Conservation (phyloP, 768 basidiomycete species). For the Trametes maxima region DNA sequence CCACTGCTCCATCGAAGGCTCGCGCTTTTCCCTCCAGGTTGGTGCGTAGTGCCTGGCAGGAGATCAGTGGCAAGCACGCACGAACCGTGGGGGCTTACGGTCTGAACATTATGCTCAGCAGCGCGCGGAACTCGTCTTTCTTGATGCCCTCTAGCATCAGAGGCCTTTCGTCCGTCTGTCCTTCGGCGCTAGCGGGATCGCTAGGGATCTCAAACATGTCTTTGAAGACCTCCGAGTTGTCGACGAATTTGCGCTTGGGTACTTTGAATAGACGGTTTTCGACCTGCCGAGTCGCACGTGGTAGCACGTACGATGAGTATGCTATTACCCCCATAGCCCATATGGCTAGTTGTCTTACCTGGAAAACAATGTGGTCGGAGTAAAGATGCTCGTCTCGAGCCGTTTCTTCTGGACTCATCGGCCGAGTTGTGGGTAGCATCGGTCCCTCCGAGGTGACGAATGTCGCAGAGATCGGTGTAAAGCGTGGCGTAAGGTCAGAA, state of each 20-base stretch:
- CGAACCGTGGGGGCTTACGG: constrained; percentile 13
- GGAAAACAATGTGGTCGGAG: constrained; percentile 12
- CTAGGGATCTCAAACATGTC: constrained; percentile 18
- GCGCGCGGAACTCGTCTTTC: constrained; percentile 17
- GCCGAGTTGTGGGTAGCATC: too few relatives aligned
- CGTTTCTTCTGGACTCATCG: too few relatives aligned
- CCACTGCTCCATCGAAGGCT: constrained; percentile 20
- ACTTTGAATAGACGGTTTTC: constrained; percentile 25
- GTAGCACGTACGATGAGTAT: background rate
- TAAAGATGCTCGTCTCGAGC: background rate
- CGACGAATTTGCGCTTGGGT: constrained; percentile 22
- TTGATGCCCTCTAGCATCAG: constrained; percentile 19
- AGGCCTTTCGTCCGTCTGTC: constrained; percentile 24
- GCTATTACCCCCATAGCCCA: too few relatives aligned
- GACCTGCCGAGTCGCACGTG: constrained; percentile 13
- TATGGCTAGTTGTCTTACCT: background rate
- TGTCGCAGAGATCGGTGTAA: too few relatives aligned
- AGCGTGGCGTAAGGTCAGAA: too few relatives aligned
- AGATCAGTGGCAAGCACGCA: background rate
- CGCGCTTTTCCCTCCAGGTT: background rate
- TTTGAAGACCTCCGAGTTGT: constrained; percentile 27
- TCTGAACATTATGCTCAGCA: constrained; percentile 26
- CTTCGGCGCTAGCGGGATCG: constrained; percentile 12
- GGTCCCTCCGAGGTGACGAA: too few relatives aligned
- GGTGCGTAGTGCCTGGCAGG: constrained; percentile 13